Base-by-base conservation (phyloP, 2,329 filamentous ascomycete species). In the Diaporthe longicolla region DNA sequence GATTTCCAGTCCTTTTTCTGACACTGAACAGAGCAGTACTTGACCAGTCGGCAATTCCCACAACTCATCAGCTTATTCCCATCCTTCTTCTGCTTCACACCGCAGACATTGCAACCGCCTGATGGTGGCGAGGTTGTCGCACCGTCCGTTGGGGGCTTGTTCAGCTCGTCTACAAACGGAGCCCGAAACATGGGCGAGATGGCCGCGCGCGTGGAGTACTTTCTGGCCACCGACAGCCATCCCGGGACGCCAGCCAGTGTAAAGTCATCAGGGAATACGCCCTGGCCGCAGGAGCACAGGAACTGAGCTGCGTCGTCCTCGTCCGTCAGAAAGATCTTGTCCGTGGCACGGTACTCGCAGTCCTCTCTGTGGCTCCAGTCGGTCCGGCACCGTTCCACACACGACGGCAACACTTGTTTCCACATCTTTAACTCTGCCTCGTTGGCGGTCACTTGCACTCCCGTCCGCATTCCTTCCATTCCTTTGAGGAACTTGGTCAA, bases 221-320 rank as follows among this genome's bases (percentile, higher is more conserved):
- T 37, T 1, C 29, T 58, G 32, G 26, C 32, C n/a, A 58, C 5
- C 8, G 17, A 58, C 32, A 58, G 55, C 32, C 55, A 37, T n/a
- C 9, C 21, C 29, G 29, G 19, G n/a, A 37, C 10, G 7, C 15
- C 10, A n/a, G 29, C 19, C 17, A 58, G 9, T 4, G 29, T 37
- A 9, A 58, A 58, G 55, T 13, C 54, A 1, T 8, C 6, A 4
- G 54, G 29, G 19, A 57, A 54, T 13, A 54, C 24, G 11, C 52
- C 52, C 52, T 54, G 52, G 29, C 54, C 54, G 17, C 54, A 57
- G 54, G 54, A 57, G 54, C 54, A 57, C 29, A 57, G 19, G 26
- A 57, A 57, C 29, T 57, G 29, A 1, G 54, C 26, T 8, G n/a
- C 54, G 54, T 57, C 54, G 6, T 57, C 5, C 29, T 57, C 17